phyloP scores from a whole-genome alignment of 768 basidiomycete species.

The Cyclocybe aegerita region DNA sequence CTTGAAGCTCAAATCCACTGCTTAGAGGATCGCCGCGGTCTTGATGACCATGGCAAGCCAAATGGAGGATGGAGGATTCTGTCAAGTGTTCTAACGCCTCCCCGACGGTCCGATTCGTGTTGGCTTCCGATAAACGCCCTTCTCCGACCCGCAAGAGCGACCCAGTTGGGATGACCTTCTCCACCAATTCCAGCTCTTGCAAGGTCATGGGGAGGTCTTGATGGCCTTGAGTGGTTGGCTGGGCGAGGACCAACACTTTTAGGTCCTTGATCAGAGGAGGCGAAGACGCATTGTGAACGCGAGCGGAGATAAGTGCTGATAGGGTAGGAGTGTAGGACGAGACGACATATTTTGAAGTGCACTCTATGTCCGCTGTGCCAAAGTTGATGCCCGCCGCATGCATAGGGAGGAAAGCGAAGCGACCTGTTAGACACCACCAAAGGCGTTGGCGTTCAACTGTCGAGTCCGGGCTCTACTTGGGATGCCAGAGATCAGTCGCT shows the following conservation, averaged over 20 bases:
- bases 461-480: background rate
- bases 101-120: conserved; percentile 8
- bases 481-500: background rate
- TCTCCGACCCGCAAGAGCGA: conserved; percentile 2
- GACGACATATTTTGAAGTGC: conserved; percentile 8
- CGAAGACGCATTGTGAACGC: background rate
- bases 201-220: conserved; percentile 8
- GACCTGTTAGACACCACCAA: conserved; percentile 17
- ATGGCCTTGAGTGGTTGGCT: conserved; percentile 8
- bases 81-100: conserved; percentile 2
- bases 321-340: conserved; percentile 15
- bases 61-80: conserved; percentile 11
- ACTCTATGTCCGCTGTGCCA: background rate
- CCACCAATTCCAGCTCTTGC: conserved; percentile 8
- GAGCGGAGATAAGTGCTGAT: conserved; percentile 3
- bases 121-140: background rate
- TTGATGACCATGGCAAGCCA: conserved; percentile 17
- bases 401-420: conserved; percentile 11
- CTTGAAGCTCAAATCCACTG: conserved; percentile 12
- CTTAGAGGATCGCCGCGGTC: conserved; percentile 12
- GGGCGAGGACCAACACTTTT: conserved; percentile 7
- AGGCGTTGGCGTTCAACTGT: conserved; percentile 1
- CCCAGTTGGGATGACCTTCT: conserved; percentile 1
- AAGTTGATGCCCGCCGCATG: conserved; percentile 12
- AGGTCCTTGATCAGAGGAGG: background rate